A percentile compares a stretch with the other conserved stretches of the same genome.
phyloP scores from a whole-genome alignment of 108 stramenopile genomes.

The Asterionellopsis glacialis region DNA sequence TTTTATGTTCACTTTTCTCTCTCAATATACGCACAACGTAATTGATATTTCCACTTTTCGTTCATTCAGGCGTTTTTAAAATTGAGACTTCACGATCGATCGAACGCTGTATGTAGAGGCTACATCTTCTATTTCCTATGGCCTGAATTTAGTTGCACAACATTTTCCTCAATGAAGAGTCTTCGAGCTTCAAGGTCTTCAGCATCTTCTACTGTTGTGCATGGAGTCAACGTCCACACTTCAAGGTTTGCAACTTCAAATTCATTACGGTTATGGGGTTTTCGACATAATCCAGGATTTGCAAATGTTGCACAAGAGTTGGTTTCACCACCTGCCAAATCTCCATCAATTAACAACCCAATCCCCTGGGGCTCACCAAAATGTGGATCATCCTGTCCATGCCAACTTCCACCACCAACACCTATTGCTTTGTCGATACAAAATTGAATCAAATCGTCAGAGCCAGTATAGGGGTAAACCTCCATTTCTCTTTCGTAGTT shows the following conservation, averaged over 20 bases:
- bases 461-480: conserved; percentile 68
- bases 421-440: conserved; percentile 65
- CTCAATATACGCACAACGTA: conserved; percentile 31
- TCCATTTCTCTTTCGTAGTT: conserved; percentile 66
- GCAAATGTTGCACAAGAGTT: conserved; percentile 75
- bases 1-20: conserved; percentile 6
- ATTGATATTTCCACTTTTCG: conserved; percentile 31
- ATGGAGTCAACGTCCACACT: conserved; percentile 76
- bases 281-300: conserved; percentile 34
- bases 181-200: conserved; percentile 58
- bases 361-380: conserved; percentile 54
- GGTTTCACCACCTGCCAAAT: conserved; percentile 59
- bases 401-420: conserved; percentile 57
- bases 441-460: conserved; percentile 59
- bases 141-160: background rate
- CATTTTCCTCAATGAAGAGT: conserved; percentile 33
- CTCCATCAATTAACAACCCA: conserved; percentile 57
- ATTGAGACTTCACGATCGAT: background rate
- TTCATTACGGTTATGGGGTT: conserved; percentile 13
- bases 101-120: background rate
- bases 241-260: conserved; percentile 76
- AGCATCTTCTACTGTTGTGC: conserved; percentile 49
- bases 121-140: background rate
- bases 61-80: background rate
- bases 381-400: conserved; percentile 6